phyloP scores from a whole-genome alignment of 371 early-diverging fungal species.

The Coemansia sp. region DNA sequence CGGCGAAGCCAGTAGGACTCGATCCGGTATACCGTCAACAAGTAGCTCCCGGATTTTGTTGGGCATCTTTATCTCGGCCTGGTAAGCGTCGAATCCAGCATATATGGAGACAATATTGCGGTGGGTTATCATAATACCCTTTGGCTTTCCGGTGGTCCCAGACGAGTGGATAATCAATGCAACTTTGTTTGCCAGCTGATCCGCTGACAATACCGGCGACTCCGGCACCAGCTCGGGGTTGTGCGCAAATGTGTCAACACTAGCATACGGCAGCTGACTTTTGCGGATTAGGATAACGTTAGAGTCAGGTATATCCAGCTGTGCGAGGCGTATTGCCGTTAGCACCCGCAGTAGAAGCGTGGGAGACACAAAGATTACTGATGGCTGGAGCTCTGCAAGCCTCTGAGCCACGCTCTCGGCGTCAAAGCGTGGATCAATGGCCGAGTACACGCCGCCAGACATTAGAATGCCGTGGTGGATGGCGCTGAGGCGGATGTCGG shows the following conservation, averaged over 20 bases:
- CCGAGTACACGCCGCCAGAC: slow-evolving; percentile 29
- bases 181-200: slow-evolving; percentile 9
- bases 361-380: slow-evolving; percentile 22
- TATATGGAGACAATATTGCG: slow-evolving; percentile 26
- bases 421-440: slow-evolving; percentile 12
- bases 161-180: slow-evolving; percentile 92
- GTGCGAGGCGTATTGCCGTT: not conserved
- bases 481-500: slow-evolving; percentile 14
- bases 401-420: slow-evolving; percentile 1
- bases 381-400: slow-evolving; percentile 2
- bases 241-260: not conserved
- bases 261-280: not conserved
- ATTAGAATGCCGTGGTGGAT: slow-evolving; percentile 32
- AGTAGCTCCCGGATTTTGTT: not conserved
- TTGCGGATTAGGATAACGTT: slow-evolving; percentile 13
- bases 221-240: not conserved
- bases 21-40: not conserved
- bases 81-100: slow-evolving; percentile 1
- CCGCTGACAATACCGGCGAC: not conserved
- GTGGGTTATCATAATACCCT: slow-evolving; percentile 89
- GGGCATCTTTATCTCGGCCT: not conserved
- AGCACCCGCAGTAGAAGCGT: slow-evolving; percentile 14
- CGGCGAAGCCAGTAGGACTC: slow-evolving; percentile 12
- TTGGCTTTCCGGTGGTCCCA: slow-evolving; percentile 90
- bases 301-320: not conserved